Evolutionary conservation across 1,284 basidiomycete genomes (phyloP).

Genomic region (Pisolithus thermaeus): DNA sequence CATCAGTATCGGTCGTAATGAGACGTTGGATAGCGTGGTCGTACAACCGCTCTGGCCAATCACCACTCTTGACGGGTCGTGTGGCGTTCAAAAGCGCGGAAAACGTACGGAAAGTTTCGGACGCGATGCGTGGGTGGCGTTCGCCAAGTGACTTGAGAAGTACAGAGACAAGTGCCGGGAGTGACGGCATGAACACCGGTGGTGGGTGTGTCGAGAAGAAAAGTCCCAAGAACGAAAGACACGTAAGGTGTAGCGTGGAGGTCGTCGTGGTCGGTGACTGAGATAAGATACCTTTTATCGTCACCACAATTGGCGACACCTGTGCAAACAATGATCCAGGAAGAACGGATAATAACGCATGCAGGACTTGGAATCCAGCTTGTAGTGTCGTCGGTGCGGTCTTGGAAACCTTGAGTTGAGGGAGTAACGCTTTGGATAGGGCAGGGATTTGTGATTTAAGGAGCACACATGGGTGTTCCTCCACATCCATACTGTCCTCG

Average conservation of each 20-base stretch:
- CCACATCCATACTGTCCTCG: conserved; percentile 66
- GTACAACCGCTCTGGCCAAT: conserved; percentile 70
- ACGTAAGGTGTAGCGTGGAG: conserved; percentile 72
- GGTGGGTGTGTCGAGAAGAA: conserved; percentile 83
- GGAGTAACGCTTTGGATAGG: conserved; percentile 77
- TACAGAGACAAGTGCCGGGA: conserved; percentile 64
- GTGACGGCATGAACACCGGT: conserved; percentile 53
- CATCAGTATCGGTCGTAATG: conserved; percentile 79
- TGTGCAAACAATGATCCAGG: conserved; percentile 79
- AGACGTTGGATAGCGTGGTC: conserved; percentile 68
- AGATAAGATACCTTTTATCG: conserved; percentile 57
- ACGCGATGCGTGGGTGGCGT: conserved; percentile 69
- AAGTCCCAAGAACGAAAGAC: conserved; percentile 77
- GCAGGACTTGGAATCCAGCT: conserved; percentile 77
- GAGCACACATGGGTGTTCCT: conserved; percentile 67
- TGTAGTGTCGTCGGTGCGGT: conserved; percentile 77
- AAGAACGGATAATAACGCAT: conserved; percentile 73
- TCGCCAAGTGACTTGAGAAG: conserved; percentile 70
- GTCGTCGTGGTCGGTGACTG: conserved; percentile 63
- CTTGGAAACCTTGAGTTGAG: conserved; percentile 79
- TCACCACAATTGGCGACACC: conserved; percentile 54
- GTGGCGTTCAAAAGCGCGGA: conserved; percentile 62
- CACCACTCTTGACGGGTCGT: conserved; percentile 52
- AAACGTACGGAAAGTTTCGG: conserved; percentile 80
- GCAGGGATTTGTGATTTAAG: conserved; percentile 71